A percentile compares a stretch with the other conserved stretches of the same genome.
These are phyloP conservation scores for Chalara sp. DNA, from an alignment of 2,329 filamentous ascomycete species.

Conservation along the genomic window DNA sequence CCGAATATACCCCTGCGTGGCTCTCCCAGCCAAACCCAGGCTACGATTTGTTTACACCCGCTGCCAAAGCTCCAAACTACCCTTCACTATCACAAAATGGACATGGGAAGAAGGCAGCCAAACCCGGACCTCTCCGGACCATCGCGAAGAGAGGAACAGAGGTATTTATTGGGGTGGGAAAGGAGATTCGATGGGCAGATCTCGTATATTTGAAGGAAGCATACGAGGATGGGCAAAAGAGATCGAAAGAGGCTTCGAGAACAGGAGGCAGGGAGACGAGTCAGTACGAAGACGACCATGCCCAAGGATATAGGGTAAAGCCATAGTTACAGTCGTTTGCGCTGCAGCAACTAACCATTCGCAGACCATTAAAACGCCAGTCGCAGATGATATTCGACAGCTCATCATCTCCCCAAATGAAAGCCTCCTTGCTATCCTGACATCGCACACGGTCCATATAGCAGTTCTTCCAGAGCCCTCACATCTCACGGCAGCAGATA, in stretches of 20 bases:
- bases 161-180: conserved; percentile 81
- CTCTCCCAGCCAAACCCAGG: conserved; percentile 72
- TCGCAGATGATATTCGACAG: conserved; percentile 78
- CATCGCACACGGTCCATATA: conserved; percentile 81
- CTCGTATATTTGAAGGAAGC: conserved; percentile 69
- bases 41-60: conserved; percentile 64
- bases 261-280: conserved; percentile 8
- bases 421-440: conserved; percentile 78
- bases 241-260: conserved; percentile 11
- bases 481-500: conserved; percentile 65
- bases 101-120: conserved; percentile 34
- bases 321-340: conserved; percentile 11
- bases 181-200: conserved; percentile 88
- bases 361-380: conserved; percentile 70
- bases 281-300: conserved; percentile 25
- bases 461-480: conserved; percentile 76
- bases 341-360: conserved; percentile 11
- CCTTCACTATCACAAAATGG: conserved; percentile 13
- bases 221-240: conserved; percentile 35
- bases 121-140: conserved; percentile 50
- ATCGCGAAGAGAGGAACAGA: conserved; percentile 81
- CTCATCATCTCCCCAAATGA: conserved; percentile 77
- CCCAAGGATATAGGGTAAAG: conserved; percentile 43
- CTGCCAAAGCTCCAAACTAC: conserved; percentile 26
- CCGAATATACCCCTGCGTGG: conserved; percentile 82